These are phyloP conservation scores for Nyctanthes arbortristis DNA, from an alignment of 257 asterid species.

Conservation along the genomic window DNA sequence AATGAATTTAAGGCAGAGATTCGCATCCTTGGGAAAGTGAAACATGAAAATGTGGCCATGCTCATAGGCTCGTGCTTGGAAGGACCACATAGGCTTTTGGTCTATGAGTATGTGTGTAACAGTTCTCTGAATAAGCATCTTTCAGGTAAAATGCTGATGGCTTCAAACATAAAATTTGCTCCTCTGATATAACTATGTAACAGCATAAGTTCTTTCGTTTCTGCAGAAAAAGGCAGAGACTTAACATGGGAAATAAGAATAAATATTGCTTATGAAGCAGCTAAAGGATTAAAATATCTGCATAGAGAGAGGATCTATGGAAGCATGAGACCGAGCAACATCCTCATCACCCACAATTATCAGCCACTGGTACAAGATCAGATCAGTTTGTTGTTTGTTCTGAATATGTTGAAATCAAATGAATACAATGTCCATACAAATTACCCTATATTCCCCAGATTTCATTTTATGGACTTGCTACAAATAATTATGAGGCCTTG, in stretches of 20 bases:
- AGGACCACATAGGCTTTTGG: constrained; percentile 43
- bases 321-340: constrained; percentile 25
- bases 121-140: constrained; percentile 48
- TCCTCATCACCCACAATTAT: constrained; percentile 31
- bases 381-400: background rate
- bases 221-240: constrained; percentile 25
- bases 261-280: constrained; percentile 26
- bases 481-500: constrained; percentile 48
- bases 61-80: constrained; percentile 53
- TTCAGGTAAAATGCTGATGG: constrained; percentile 29
- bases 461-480: constrained; percentile 43
- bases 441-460: constrained; percentile 33
- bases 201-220: background rate
- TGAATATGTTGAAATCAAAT: background rate
- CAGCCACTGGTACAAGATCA: constrained; percentile 33
- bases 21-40: constrained; percentile 35
- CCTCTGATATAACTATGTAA: background rate
- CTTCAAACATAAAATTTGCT: background rate
- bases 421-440: background rate
- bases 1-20: constrained; percentile 39
- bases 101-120: constrained; percentile 53
- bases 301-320: constrained; percentile 25
- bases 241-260: constrained; percentile 32
- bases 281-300: constrained; percentile 27
- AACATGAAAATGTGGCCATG: constrained; percentile 49